Percentiles rank a stretch among this genome's conserved stretches.
Conservation (phyloP, 164 flowering plant genomes). For the Berberis vulgaris region DNA sequence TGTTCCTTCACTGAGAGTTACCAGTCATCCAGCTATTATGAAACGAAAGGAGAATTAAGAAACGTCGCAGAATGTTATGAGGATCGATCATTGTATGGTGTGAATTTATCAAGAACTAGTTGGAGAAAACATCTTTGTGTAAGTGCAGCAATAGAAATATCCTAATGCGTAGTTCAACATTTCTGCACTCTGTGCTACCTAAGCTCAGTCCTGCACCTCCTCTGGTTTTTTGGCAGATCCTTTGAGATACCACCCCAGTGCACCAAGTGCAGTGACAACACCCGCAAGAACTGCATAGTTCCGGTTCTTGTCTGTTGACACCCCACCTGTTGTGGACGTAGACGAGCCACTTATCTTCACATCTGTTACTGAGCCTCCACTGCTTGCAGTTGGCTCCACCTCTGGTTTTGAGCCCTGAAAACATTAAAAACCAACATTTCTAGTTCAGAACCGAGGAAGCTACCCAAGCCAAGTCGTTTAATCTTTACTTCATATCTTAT, state of each 20-base stretch:
- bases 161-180: neutral
- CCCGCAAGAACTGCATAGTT: slow-evolving; percentile 84
- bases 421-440: neutral
- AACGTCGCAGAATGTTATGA: neutral
- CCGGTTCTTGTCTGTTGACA: slow-evolving; percentile 63
- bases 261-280: slow-evolving; percentile 34
- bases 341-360: slow-evolving; percentile 29
- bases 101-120: neutral
- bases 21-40: neutral
- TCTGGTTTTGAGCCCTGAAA: slow-evolving; percentile 67
- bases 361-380: slow-evolving; percentile 34
- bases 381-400: slow-evolving; percentile 34
- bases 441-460: neutral
- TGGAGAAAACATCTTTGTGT: neutral
- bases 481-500: neutral
- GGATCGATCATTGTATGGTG: neutral
- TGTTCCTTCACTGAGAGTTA: neutral
- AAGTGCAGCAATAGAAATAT: neutral
- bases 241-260: slow-evolving; percentile 68
- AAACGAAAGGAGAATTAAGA: neutral
- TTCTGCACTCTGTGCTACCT: neutral
- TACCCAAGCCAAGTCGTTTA: neutral
- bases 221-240: slow-evolving; percentile 48
- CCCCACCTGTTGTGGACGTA: slow-evolving; percentile 41
- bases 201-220: slow-evolving; percentile 51